Base-by-base conservation (phyloP, 2,329 filamentous ascomycete species). In the Ceratocystis lukuohia region DNA sequence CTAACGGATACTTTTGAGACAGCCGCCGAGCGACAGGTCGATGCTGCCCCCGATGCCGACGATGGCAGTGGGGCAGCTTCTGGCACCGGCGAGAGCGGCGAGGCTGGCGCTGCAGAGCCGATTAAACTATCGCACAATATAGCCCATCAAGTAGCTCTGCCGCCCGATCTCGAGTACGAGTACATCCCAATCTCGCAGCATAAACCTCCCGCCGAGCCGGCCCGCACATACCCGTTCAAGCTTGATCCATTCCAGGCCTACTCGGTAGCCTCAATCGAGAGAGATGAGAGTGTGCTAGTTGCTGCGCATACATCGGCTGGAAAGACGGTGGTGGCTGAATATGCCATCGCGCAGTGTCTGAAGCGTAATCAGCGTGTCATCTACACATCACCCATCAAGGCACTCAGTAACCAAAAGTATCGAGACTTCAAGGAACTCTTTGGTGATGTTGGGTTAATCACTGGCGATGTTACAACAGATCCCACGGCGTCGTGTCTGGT, bases 371-470 rank as follows among this genome's bases (percentile, higher is more conserved):
- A 99, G 79, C 85, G 94, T 74, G 93, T 99, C 72, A 99, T 99
- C 75, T 99, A 99, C 78, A 99, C 94, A 7, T 96, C 92, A 82
- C 94, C 94, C 1, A 99, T 99, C 81, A 99, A 99, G 78, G 94
- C 94, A 10, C 80, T 99, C 72, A 97, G 92, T 77, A 99, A 99
- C 77, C 94, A 99, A 74, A 99, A 99, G 75, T 99, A 96, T 75
- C 84, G 94, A 79, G 94, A 99, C 74, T 99, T 99, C 75, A 87
- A 89, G 71, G 90, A 89, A 53, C 90, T 96, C 68, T 99, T 99
- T 77, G 93, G 92, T 68, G 94, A 99, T 74, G 93, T 96, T 64
- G 94, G 94, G 67, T 81, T 99, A 69, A 97, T 99, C 93, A 99
- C 94, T 4, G 94, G 94, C 73, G 94, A 99, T 82, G 93, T 97